Evolutionary conservation across 2,329 filamentous ascomycete species (phyloP).

Genomic region (Blastomyces gilchristii): DNA sequence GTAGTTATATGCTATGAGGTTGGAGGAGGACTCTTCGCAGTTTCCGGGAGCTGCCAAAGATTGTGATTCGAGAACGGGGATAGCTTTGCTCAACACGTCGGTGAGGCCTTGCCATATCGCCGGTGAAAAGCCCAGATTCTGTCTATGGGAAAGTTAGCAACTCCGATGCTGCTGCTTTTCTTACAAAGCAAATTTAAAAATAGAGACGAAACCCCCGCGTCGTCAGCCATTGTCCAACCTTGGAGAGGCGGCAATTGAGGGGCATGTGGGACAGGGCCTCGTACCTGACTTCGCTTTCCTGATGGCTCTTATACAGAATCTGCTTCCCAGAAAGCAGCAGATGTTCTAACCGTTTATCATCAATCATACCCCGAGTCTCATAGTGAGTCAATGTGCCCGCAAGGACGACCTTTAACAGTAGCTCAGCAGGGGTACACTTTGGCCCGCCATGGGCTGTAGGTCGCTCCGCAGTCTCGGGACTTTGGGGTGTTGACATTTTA

Average conservation of each 20-base stretch:
- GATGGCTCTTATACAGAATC: constrained; percentile 48
- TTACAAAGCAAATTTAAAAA: background rate
- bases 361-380: constrained; percentile 49
- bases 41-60: constrained; percentile 49
- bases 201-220: background rate
- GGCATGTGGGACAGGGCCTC: constrained; percentile 6
- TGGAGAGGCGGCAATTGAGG: background rate
- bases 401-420: constrained; percentile 40
- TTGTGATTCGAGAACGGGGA: constrained; percentile 51
- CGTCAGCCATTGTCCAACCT: background rate
- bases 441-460: constrained; percentile 23
- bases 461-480: constrained; percentile 19
- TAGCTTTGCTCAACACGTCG: constrained; percentile 48
- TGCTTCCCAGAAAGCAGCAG: constrained; percentile 51
- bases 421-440: constrained; percentile 37
- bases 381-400: constrained; percentile 47
- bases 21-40: constrained; percentile 50
- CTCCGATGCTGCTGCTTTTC: background rate
- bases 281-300: constrained; percentile 45
- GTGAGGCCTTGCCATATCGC: constrained; percentile 52
- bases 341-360: constrained; percentile 47
- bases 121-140: constrained; percentile 47
- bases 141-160: constrained; percentile 27
- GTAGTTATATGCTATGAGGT: constrained; percentile 52
- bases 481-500: constrained; percentile 22